phyloP scores from a whole-genome alignment of 2,329 filamentous ascomycete species.

The Cercospora zeae-maydis region DNA sequence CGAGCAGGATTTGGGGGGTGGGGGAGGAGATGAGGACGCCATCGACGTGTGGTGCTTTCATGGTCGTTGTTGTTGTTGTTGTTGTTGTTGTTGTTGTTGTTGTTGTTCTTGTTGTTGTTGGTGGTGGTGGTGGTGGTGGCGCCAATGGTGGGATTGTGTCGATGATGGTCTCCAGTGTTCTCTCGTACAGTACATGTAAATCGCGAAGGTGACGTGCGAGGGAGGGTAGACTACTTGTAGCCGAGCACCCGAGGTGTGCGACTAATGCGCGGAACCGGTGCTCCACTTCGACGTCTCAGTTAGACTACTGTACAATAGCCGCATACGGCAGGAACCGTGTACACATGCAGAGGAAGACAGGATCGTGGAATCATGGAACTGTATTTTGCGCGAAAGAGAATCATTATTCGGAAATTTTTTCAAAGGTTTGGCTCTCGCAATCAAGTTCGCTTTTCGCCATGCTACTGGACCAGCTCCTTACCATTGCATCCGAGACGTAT shows the following conservation, averaged over 20 bases:
- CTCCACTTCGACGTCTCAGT: neutral
- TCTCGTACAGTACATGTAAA: no score
- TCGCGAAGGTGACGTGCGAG: constrained; percentile 21
- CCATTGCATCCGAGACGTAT: no score
- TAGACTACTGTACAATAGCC: no score
- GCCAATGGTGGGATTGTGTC: no score
- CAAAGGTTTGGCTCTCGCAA: no score
- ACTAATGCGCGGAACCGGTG: neutral
- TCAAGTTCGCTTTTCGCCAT: neutral
- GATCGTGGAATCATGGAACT: no score
- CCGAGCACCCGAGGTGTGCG: neutral
- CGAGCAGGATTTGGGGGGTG: constrained; percentile 46
- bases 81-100: neutral
- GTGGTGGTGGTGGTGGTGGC: no score
- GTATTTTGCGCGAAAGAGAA: no score
- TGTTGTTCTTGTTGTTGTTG: no score
- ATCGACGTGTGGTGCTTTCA: constrained; percentile 17
- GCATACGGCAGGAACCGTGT: neutral
- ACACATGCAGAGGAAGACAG: neutral
- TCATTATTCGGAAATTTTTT: no score
- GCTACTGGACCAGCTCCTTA: neutral
- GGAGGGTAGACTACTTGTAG: neutral
- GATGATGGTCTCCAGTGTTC: neutral
- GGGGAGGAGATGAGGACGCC: constrained; percentile 42
- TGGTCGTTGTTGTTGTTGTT: neutral